phyloP scores from a whole-genome alignment of 208 protist species.

The Sergeia podlipaevii region DNA sequence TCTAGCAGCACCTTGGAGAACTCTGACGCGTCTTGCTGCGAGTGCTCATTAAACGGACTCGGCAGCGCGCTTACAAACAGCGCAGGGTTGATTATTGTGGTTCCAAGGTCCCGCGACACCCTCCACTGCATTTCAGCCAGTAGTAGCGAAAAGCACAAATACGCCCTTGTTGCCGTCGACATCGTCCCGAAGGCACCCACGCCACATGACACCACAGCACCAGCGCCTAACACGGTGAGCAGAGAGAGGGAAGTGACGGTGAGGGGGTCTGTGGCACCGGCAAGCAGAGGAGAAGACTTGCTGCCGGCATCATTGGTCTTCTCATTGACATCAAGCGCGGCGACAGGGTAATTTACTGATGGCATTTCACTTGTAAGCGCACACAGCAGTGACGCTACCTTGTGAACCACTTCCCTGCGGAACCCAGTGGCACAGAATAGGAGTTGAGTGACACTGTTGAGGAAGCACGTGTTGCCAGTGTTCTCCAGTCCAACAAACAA shows the following conservation, averaged over 20 bases:
- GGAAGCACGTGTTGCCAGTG: slow-evolving; percentile 62
- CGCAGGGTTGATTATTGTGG: slow-evolving; percentile 18
- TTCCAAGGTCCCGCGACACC: slow-evolving; percentile 11
- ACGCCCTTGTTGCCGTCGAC: background rate
- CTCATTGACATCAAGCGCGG: too few relatives aligned
- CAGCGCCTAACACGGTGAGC: slow-evolving; percentile 2
- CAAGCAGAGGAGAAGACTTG: background rate
- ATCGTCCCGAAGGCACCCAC: too few relatives aligned
- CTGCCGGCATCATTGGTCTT: too few relatives aligned
- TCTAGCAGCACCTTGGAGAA: slow-evolving; percentile 60
- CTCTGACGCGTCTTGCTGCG: slow-evolving; percentile 77
- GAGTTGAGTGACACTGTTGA: slow-evolving; percentile 64
- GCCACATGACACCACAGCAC: too few relatives aligned
- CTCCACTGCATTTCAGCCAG: slow-evolving; percentile 56
- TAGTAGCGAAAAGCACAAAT: slow-evolving; percentile 22
- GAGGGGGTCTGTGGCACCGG: background rate
- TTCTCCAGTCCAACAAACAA: slow-evolving; percentile 49
- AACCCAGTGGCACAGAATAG: slow-evolving; percentile 42
- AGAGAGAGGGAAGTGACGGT: background rate
- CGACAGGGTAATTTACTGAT: too few relatives aligned
- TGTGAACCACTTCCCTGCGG: slow-evolving; percentile 17
- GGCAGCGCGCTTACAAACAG: slow-evolving; percentile 32
- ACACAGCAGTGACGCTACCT: too few relatives aligned
- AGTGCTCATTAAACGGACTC: slow-evolving; percentile 41
- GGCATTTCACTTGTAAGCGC: too few relatives aligned